Base-by-base conservation (phyloP, 768 basidiomycete genomes). In the Russula olivacea region DNA sequence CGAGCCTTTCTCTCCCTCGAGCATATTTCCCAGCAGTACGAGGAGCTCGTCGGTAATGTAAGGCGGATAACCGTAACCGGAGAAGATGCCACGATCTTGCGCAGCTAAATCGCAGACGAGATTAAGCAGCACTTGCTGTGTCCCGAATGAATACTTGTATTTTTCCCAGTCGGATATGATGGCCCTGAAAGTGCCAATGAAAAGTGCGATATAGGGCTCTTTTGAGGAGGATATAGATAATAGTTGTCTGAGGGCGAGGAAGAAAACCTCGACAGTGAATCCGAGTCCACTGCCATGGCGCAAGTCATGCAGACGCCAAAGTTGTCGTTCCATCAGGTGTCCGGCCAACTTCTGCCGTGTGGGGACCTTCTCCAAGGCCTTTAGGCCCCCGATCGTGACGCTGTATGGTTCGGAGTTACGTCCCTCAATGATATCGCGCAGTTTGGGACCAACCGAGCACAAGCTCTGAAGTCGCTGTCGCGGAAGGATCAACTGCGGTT, bases 61-160 rank as follows among this genome's bases (percentile, higher is more conserved):
- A 2, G 21, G 3, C 10, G 60, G 53, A 19, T 47, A 55, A 4
- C 21, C 9, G n/a, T 28, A 41, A 15, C 32, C 11, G 23, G 52
- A 61, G 47, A 61, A 36, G 15, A 53, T 21, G 17, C 53, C 53
- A n/a, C 19, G 32, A 6, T 21, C 52, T 34, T 21, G 19, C 11
- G n/a, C n/a, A 14, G n/a, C 52, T 5, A 53, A 5, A 41, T 69
- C 36, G 71, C 73, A 8, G 55, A 68, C 53, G 68, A 66, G 17
- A 73, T 73, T n/a, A 65, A 74, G 7, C 60, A 65, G 4, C 68
- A 68, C 1, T 60, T 69, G 25, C 25, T 63, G 65, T 23, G 61
- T 63, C 38, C 61, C 65, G 8, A 41, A 12, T 0, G 47, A 57
- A 4, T 62, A 25, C 17, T 62, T 58, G 48, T 25, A 28, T 2